A percentile compares a stretch with the other conserved stretches of the same genome.
These are phyloP conservation scores for Barnettozyma salicaria DNA, from an alignment of 805 yeast genomes.

Conservation along the genomic window DNA sequence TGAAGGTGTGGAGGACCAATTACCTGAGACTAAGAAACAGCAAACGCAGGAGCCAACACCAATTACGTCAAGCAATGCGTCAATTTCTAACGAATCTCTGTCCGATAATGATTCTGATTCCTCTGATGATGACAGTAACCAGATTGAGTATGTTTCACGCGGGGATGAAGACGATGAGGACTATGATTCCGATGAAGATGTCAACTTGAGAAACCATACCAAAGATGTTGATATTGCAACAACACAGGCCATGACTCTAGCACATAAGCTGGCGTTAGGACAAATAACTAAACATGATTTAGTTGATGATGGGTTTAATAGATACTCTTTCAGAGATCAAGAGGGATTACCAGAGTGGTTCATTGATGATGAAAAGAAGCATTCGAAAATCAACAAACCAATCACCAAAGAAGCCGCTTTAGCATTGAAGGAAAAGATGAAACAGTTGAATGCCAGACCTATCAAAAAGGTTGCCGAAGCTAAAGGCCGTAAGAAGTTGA, in stretches of 20 bases:
- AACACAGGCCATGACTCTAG: conserved; percentile 95
- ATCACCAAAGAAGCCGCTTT: conserved; percentile 90
- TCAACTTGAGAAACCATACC: conserved; percentile 42
- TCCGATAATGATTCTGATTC: conserved; percentile 17
- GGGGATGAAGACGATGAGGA: conserved; percentile 35
- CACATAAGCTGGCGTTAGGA: conserved; percentile 91
- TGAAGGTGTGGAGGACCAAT: conserved; percentile 39
- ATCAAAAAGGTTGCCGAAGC: conserved; percentile 99
- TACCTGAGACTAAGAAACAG: conserved; percentile 11
- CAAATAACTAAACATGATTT: conserved; percentile 79
- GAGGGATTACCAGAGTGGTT: conserved; percentile 98
- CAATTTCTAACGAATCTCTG: conserved; percentile 24
- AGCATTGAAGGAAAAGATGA: conserved; percentile 69
- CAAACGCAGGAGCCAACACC: conserved; percentile 10
- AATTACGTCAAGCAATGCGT: conserved; percentile 9
- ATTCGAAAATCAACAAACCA: conserved; percentile 82
- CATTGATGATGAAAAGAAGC: conserved; percentile 82
- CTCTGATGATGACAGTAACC: conserved; percentile 20
- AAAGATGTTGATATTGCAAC: conserved; percentile 79
- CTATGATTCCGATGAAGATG: conserved; percentile 49
- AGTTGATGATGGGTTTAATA: conserved; percentile 88
- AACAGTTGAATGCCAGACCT: conserved; percentile 90
- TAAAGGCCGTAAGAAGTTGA: conserved; percentile 90
- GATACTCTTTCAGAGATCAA: conserved; percentile 83
- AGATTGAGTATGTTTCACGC: conserved; percentile 44